Conservation (phyloP, 768 basidiomycete species). For the Mycena vitilis region DNA sequence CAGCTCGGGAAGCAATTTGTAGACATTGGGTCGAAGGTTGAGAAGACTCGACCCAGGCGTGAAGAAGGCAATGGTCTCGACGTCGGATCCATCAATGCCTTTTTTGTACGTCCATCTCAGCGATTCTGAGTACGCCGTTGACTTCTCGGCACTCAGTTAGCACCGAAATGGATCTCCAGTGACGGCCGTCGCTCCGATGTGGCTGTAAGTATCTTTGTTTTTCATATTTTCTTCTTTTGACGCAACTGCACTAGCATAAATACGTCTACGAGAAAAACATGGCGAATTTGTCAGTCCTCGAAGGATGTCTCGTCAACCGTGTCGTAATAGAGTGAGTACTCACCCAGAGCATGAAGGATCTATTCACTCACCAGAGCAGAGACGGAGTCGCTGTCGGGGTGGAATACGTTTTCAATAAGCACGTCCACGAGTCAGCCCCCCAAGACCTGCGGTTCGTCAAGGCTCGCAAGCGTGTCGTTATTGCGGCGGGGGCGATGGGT, state of each 20-base stretch:
- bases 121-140: not conserved
- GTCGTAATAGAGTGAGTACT: constrained; percentile 40
- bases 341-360: not conserved
- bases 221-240: not conserved
- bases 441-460: constrained; percentile 30
- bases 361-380: constrained; percentile 25
- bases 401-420: constrained; percentile 32
- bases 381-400: constrained; percentile 30
- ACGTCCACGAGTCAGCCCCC: constrained; percentile 28
- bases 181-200: constrained; percentile 21
- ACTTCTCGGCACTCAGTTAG: not conserved
- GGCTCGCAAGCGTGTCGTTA: constrained; percentile 50
- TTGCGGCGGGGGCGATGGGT: constrained; percentile 55
- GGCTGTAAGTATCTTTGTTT: not conserved
- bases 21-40: not conserved
- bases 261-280: constrained; percentile 41
- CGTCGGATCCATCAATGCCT: not conserved
- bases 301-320: constrained; percentile 40
- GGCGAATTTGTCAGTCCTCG: constrained; percentile 38
- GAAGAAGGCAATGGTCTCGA: not conserved
- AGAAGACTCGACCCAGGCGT: not conserved
- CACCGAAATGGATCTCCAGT: constrained; percentile 19
- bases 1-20: not conserved
- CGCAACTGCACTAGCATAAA: constrained; percentile 36
- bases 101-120: not conserved